Conservation (phyloP, 2,329 filamentous ascomycete species). For the Trichoderma semiorbis region DNA sequence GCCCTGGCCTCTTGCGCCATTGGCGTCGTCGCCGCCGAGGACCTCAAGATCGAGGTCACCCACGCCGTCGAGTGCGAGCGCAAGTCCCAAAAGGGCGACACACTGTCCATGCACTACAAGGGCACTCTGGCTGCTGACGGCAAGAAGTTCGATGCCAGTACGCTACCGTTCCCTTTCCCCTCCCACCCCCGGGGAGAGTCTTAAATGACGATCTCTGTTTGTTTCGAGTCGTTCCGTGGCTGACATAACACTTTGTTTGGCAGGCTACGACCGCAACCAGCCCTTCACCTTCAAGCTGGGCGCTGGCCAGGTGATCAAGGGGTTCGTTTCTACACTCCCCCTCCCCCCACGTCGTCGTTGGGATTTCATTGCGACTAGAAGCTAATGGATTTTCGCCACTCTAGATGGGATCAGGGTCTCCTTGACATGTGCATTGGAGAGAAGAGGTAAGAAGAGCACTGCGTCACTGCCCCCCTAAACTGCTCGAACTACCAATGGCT, state of each 20-base stretch:
- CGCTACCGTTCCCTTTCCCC: slow-evolving; percentile 29
- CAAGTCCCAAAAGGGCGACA: slow-evolving; percentile 73
- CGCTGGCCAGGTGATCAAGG: slow-evolving; percentile 80
- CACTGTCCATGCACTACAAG: slow-evolving; percentile 81
- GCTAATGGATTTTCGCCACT: slow-evolving; percentile 12
- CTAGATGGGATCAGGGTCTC: slow-evolving; percentile 84
- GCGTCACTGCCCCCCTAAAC: neutral
- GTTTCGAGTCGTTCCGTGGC: neutral
- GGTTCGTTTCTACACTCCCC: slow-evolving; percentile 49
- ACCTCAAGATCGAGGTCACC: slow-evolving; percentile 76
- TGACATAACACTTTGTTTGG: neutral
- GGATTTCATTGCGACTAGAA: neutral
- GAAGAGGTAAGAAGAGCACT: slow-evolving; percentile 54
- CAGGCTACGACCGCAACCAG: slow-evolving; percentile 67
- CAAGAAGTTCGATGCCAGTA: slow-evolving; percentile 76
- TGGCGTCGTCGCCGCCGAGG: slow-evolving; percentile 50
- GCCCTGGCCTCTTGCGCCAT: slow-evolving; percentile 50
- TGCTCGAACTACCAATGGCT: neutral
- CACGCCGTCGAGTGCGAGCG: slow-evolving; percentile 73
- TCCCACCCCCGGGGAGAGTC: neutral
- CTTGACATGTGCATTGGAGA: slow-evolving; percentile 95
- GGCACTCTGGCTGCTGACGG: slow-evolving; percentile 74
- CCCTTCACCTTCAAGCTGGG: slow-evolving; percentile 82
- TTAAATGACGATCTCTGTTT: neutral
- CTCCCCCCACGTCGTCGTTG: neutral